Evolutionary conservation across 2,329 filamentous ascomycete species (phyloP), one percentile per base, ranked within the genome.

Genomic region (Helminthosporium solani): DNA sequence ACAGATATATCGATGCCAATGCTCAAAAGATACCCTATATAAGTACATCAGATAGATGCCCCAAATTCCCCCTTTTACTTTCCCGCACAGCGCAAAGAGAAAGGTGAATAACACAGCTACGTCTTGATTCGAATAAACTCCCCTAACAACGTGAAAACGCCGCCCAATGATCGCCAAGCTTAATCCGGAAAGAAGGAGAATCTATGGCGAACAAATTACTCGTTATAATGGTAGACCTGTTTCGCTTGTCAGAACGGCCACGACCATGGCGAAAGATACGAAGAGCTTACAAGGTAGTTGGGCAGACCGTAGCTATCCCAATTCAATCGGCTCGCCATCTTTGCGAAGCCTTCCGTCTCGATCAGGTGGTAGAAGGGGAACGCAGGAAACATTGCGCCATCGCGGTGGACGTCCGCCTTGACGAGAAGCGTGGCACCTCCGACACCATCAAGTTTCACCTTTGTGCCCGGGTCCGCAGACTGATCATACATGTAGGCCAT

Each of bases 361-460:
- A 99, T 95, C 50, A 99, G 78, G 71, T 99, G 87, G 68, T 96
- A 97, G 67, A 99, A 99, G 2, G 92, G 74, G 67, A 99, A 99
- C 0, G 94, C 83, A 15, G 94, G 94, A 74, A 99, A 99, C 92
- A 97, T 99, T 67, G 94, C 92, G 16, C 94, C 94, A 64, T 99
- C 94, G 20, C 94, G 84, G 69, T 99, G 94, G 19, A 99, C 94
- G 49, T 97, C 91, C 1, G 91, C 94, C 75, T 96, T 96, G 49
- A 99, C 94, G 63, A 99, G 75, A 53, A 99, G 75, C 1, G 91
- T 88, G 1, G 92, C 95, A 28, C 94, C 94, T 44, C 94, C 94
- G 3, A 99, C 94, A 40, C 94, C 94, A 67, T 99, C 94, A 7
- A 99, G 79, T 34, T 84, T 79, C 41, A 96, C 81, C 63, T 88